These are phyloP conservation scores for Paramecium sexaurelia DNA, from an alignment of 73 alveolate genomes.

Conservation along the genomic window DNA sequence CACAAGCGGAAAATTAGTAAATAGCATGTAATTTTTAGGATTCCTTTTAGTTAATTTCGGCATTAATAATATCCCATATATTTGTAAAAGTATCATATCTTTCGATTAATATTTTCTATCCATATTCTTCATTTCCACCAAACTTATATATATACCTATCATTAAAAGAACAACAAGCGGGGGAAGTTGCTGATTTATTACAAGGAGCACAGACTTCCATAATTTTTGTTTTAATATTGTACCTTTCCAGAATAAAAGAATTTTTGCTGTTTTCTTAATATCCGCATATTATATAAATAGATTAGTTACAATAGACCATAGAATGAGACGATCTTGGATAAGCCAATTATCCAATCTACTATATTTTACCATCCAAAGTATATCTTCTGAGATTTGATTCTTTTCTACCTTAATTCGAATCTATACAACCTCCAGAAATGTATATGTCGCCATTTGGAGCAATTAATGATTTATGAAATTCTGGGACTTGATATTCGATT, in stretches of 20 bases:
- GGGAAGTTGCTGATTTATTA: slow-evolving; percentile 7
- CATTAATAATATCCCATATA: slow-evolving; percentile 32
- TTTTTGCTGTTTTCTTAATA: neutral
- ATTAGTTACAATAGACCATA: neutral
- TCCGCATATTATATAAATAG: slow-evolving; percentile 55
- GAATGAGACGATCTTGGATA: slow-evolving; percentile 38
- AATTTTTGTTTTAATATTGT: neutral
- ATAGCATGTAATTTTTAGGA: neutral
- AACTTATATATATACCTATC: slow-evolving; percentile 62
- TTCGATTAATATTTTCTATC: neutral
- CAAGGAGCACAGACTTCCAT: slow-evolving; percentile 21
- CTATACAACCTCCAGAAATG: slow-evolving; percentile 33
- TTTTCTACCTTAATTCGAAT: neutral
- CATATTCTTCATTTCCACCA: slow-evolving; percentile 62
- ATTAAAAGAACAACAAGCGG: slow-evolving; percentile 57
- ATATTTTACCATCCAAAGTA: neutral
- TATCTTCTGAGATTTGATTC: slow-evolving; percentile 22
- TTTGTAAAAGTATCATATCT: slow-evolving; percentile 51
- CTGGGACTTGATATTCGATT: slow-evolving; percentile 18
- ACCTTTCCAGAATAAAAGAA: neutral
- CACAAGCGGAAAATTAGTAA: slow-evolving; percentile 24
- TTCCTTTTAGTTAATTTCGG: neutral
- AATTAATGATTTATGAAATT: slow-evolving; percentile 58
- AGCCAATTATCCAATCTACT: neutral
- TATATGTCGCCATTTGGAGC: slow-evolving; percentile 65